Base-by-base conservation (phyloP, 352 stramenopile genomes). In the Phytophthora sojae region DNA sequence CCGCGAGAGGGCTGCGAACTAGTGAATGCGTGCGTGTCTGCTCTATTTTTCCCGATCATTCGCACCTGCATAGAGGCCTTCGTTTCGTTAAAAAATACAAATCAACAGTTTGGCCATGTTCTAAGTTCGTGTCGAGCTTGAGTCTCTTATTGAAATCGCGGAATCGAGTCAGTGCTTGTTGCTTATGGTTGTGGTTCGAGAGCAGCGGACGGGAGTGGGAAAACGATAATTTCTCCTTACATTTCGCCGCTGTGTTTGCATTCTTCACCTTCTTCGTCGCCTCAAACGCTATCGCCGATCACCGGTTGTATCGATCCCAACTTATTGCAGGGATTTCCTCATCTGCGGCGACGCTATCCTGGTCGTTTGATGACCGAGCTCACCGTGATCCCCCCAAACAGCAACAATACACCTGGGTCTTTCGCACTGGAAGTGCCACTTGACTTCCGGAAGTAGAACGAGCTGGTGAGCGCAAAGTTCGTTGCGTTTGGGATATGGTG, bases 401-500 rank as follows among this genome's bases (percentile, higher is more conserved):
- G n/a, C 29, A 37, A 64, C 54, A 69, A 69, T 7, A 6, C 12
- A 9, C 12, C 14, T 25, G 17, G 23, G 54, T 35, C 49, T 25
- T 17, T 29, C 37, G 29, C 11, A 15, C 14, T 54, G 2, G 15
- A 0, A 8, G 30, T 51, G 4, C 4, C 45, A 25, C 1, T n/a
- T 49, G 15, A 2, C 39, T 21, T 55, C 6, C 19, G 21, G 37
- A 44, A 69, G 21, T 64, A 64, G 37, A 69, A 69, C 30, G 54
- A 69, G 62, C 59, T 29, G 44, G 59, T 64, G 1, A 29, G 53
- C 15, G 8, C 42, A 44, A 59, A 58, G 15, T 53, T 69, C 54
- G 57, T 69, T 21, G 44, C n/a, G 5, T 30, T 32, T 4, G 53
- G 29, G 23, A 69, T 54, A 19, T 64, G 30, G 9, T 54, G 53